Base-by-base conservation (phyloP, 1,284 basidiomycete genomes). In the Puccinia hordei region DNA sequence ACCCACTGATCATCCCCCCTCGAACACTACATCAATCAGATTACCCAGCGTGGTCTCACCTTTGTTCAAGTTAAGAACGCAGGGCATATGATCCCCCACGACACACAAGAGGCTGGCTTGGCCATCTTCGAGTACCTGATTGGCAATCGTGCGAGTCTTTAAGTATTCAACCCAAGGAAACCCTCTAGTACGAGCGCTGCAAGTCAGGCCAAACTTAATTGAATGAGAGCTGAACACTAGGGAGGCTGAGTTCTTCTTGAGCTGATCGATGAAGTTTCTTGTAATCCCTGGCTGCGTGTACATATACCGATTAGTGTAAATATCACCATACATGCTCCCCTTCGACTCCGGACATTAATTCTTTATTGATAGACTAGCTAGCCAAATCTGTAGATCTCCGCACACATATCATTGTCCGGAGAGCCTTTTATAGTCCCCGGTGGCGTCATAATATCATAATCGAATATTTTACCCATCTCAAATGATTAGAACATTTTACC, bases 41-140 rank as follows among this genome's bases (percentile, higher is more conserved):
- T n/a, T 22, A 41, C 66, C 35, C 65, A 78, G 55, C 41, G 61
- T 17, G 66, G 69, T 10, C 55, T 44, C 35, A 79, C 53, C 46
- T 66, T 75, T 22, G 75, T 72, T 19, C 22, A 74, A 24, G 73
- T 78, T 15, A 13, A 15, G 19, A 27, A 30, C n/a, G 51, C 49
- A 38, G 83, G 83, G 5, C 83, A 84, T 79, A 84, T 84, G 84
- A 82, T 84, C 9, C 84, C 84, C 0, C 83, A 85, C 57, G 84
- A 85, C 80, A 69, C 83, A 41, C 85, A 85, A 0, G 53, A 76
- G 17, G 81, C 82, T 0, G 83, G 83, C 2, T 85, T 77, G 82
- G 77, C 83, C 27, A 81, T 83, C 51, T 81, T 83, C 24, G 80
- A 85, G 63, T 85, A 83, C 81, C 71, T 85, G 5, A 72, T 85